Base-by-base conservation (phyloP, 1,139 yeast species). In the Geotrichum fermentans region DNA sequence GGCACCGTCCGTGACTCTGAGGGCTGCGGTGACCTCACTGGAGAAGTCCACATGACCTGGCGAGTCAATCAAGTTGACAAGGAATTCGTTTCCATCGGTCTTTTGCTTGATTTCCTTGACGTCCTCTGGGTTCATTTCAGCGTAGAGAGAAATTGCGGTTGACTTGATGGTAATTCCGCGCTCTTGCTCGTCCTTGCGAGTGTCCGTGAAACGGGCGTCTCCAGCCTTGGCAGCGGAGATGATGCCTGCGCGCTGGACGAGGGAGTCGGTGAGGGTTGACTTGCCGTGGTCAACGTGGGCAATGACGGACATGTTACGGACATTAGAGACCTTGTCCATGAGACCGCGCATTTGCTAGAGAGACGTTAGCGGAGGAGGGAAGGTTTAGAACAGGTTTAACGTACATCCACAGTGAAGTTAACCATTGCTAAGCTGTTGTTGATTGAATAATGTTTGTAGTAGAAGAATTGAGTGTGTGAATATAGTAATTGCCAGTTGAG, bases 11-110 rank as follows among this genome's bases (percentile, higher is more conserved):
- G 98, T 92, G 69, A 92, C 97, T 81, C 98, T 92, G 72, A 92
- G 83, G 75, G 98, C 98, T 67, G 98, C 97, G 70, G 98, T 92
- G 69, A 92, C 98, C 78, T 92, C 98, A 66, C 98, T 92, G 59
- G 97, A 90, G 92, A 92, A 92, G 79, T 92, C 98, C 82, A 92
- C 97, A 97, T 92, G 98, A 85, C 98, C 98, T 76, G 98, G 98
- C 65, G 98, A 92, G 76, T 92, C 98, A 68, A 92, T 92, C 83
- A 92, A 82, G 87, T 92, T 92, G 67, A 92, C 81, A 78, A 92
- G 85, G 83, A 90, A 92, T 73, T 85, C 82, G 82, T 79, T 86
- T 75, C 97, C 97, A 26, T 72, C 84, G 61, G 96, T 84, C 80
- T 90, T 89, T 79, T 92, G 97, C 74, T 81, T 78, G 77, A 92